Percentiles rank a stretch among this genome's conserved stretches.
These are phyloP conservation scores for Lonicera japonica DNA, from an alignment of 129 eudicot genomes.

Conservation along the genomic window DNA sequence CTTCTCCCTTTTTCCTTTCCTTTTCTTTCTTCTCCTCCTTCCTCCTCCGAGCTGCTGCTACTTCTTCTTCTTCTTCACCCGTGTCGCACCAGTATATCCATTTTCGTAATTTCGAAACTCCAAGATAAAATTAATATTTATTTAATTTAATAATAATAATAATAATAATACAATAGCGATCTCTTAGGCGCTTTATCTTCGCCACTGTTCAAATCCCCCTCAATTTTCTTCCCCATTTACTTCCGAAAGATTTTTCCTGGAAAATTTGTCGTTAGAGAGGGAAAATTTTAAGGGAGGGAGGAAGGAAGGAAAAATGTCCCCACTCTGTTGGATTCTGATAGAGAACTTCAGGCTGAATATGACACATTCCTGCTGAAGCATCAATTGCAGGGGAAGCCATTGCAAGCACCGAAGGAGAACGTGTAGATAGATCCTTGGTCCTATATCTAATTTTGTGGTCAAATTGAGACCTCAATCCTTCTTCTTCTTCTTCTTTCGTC, in stretches of 20 bases:
- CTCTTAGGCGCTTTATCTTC: conserved; percentile 11
- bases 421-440: too few species aligned
- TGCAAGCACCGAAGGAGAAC: background rate
- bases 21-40: too few species aligned
- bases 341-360: too few species aligned
- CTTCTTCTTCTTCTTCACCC: too few species aligned
- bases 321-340: conserved; percentile 14
- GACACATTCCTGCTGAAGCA: too few species aligned
- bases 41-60: too few species aligned
- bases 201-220: background rate
- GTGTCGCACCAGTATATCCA: background rate
- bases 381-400: background rate
- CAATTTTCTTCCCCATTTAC: too few species aligned
- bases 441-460: conserved; percentile 5
- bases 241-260: background rate
- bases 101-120: background rate
- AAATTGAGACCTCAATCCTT: conserved; percentile 18
- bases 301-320: conserved; percentile 25
- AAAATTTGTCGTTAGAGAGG: too few species aligned
- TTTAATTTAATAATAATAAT: too few species aligned
- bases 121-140: conserved; percentile 1
- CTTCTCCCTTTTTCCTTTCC: too few species aligned
- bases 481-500: too few species aligned
- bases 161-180: conserved; percentile 2
- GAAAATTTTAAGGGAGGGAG: background rate